Conservation (phyloP, 2,329 filamentous ascomycete species). For the Pyrenophora teres region DNA sequence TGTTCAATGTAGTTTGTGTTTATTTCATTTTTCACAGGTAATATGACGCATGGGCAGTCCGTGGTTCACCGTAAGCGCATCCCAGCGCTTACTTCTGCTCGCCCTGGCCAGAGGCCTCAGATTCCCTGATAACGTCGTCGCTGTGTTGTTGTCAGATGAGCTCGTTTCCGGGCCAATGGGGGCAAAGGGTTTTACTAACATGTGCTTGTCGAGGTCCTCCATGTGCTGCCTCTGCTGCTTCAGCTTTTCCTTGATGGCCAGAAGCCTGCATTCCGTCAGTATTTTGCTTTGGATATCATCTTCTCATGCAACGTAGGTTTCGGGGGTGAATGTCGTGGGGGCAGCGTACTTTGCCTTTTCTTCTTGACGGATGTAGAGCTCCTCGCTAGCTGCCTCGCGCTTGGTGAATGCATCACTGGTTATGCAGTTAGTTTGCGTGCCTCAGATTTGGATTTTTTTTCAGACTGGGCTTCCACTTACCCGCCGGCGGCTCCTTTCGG, state of each 20-base stretch:
- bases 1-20: constrained; percentile 1
- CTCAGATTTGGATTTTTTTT: background rate
- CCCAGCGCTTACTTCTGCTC: constrained; percentile 53
- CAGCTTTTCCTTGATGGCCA: constrained; percentile 71
- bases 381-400: constrained; percentile 86
- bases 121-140: constrained; percentile 75
- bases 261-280: constrained; percentile 57
- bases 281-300: background rate
- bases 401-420: constrained; percentile 86
- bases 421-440: constrained; percentile 9
- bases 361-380: constrained; percentile 80
- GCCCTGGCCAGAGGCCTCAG: constrained; percentile 67
- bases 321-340: background rate
- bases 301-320: background rate
- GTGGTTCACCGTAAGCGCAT: background rate
- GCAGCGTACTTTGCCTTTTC: constrained; percentile 77
- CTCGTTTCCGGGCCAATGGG: background rate
- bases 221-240: constrained; percentile 80
- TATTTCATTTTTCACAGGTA: constrained; percentile 9
- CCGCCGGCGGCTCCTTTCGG: constrained; percentile 46
- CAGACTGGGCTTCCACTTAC: constrained; percentile 28
- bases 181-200: constrained; percentile 60
- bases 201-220: constrained; percentile 81
- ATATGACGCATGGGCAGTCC: constrained; percentile 1
- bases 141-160: constrained; percentile 53